phyloP scores from a whole-genome alignment of 352 stramenopile species.

The Phytophthora megakarya region DNA sequence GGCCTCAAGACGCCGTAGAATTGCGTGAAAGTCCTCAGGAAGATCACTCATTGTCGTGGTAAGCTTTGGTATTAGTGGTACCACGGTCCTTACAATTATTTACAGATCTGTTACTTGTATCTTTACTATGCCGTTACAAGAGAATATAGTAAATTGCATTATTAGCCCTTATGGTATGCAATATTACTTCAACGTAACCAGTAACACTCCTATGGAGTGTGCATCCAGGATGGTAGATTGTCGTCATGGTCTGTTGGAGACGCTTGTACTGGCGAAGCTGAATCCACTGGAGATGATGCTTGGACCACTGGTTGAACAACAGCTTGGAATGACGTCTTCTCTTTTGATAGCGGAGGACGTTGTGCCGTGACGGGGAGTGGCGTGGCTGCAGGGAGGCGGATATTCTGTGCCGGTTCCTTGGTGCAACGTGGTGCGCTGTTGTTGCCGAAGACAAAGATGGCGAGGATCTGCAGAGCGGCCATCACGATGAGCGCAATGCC shows the following conservation, averaged over 20 bases:
- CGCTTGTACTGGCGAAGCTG: neutral
- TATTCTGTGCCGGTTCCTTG: conserved; percentile 10
- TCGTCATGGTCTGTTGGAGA: conserved; percentile 2
- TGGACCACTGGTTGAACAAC: conserved; percentile 31
- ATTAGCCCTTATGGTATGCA: neutral
- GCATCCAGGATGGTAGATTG: conserved; percentile 41
- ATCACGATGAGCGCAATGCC: conserved; percentile 56
- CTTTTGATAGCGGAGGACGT: conserved; percentile 5
- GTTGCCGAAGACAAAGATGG: conserved; percentile 59
- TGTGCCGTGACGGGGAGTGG: conserved; percentile 5
- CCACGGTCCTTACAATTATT: conserved; percentile 4
- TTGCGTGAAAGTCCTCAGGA: conserved; percentile 39
- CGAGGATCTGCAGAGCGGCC: conserved; percentile 47
- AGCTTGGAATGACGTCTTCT: conserved; percentile 19
- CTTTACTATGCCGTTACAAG: neutral
- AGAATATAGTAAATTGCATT: neutral
- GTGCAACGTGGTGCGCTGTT: conserved; percentile 34
- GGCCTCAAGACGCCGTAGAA: conserved; percentile 38
- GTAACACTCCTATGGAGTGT: conserved; percentile 22
- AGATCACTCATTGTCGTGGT: conserved; percentile 27
- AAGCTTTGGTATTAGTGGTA: neutral
- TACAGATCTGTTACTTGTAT: neutral
- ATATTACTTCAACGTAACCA: conserved; percentile 28
- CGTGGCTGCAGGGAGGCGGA: neutral
- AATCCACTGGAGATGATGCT: neutral